Evolutionary conservation across 305 asterid species (phyloP).

Genomic region (Andrographis paniculata): DNA sequence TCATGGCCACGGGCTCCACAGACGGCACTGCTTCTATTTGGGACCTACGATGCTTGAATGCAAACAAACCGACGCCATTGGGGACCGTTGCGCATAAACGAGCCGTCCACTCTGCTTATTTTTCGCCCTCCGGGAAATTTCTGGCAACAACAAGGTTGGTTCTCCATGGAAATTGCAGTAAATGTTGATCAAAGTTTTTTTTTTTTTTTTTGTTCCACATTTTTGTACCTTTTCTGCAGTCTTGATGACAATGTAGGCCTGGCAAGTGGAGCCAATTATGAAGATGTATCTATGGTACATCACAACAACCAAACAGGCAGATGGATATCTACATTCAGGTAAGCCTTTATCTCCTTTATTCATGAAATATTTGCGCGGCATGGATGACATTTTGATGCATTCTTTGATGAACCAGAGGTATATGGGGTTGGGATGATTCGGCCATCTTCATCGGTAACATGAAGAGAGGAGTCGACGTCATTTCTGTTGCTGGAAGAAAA

Average conservation of each 20-base stretch:
- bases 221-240: constrained; percentile 49
- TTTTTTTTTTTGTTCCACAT: no score
- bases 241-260: constrained; percentile 59
- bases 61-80: constrained; percentile 32
- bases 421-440: constrained; percentile 97
- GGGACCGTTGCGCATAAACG: constrained; percentile 44
- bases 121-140: constrained; percentile 75
- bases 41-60: constrained; percentile 65
- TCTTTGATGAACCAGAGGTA: constrained; percentile 36
- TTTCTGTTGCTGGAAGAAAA: constrained; percentile 33
- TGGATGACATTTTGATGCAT: neutral
- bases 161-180: constrained; percentile 10
- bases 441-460: constrained; percentile 61
- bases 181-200: no score
- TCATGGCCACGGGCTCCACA: constrained; percentile 74
- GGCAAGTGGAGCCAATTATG: constrained; percentile 61
- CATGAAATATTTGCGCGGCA: neutral
- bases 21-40: constrained; percentile 86
- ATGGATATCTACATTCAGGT: constrained; percentile 84
- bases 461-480: constrained; percentile 68
- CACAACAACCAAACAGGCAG: constrained; percentile 67
- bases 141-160: constrained; percentile 88
- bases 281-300: constrained; percentile 42
- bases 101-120: constrained; percentile 79
- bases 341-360: constrained; percentile 10